phyloP scores from a whole-genome alignment of 2,329 filamentous ascomycete species.

The Aspergillus brunneoviolaceus region DNA sequence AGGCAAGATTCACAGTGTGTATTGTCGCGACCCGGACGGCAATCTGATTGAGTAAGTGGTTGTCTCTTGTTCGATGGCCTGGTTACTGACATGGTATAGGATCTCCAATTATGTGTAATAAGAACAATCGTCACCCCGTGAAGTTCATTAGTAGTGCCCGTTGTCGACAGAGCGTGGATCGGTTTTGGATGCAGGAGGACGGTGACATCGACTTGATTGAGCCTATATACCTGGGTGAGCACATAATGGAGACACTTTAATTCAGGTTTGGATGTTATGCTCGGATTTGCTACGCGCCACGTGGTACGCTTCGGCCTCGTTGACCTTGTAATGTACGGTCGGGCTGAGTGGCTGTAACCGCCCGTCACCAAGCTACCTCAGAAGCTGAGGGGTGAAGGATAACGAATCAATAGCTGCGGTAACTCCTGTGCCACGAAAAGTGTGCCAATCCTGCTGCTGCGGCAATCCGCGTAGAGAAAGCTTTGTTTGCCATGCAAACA shows the following conservation, averaged over 20 bases:
- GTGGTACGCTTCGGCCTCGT: not conserved
- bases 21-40: constrained; percentile 61
- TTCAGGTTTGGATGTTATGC: not conserved
- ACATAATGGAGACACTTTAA: no score
- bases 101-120: not conserved
- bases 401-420: not conserved
- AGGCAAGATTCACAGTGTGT: constrained; percentile 57
- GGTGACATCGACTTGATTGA: no score
- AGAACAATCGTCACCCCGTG: not conserved
- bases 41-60: constrained; percentile 61
- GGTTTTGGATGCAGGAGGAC: no score
- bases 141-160: not conserved
- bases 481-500: no score
- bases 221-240: no score
- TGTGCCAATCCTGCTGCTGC: not conserved
- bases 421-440: not conserved
- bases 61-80: not conserved
- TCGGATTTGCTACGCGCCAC: not conserved
- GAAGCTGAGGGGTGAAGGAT: not conserved
- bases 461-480: no score
- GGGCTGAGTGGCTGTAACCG: not conserved
- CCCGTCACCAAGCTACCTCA: not conserved
- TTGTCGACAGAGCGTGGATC: not conserved
- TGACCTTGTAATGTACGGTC: not conserved
- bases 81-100: not conserved